phyloP scores from a whole-genome alignment of 2,329 filamentous ascomycete genomes.

The Fusarium albosuccineum region DNA sequence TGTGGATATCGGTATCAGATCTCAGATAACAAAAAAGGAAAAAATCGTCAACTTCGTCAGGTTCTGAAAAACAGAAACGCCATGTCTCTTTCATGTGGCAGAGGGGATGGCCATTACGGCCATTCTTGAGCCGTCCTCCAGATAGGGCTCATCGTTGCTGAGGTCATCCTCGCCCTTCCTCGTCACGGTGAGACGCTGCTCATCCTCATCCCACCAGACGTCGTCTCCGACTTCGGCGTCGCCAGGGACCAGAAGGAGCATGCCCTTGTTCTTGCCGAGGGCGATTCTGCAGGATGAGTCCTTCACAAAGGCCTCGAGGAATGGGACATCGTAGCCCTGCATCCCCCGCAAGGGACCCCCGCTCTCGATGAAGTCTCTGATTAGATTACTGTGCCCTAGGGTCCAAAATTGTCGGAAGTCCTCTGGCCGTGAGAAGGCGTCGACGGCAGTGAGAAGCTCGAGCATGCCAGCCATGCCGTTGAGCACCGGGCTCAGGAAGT shows the following conservation, averaged over 20 bases:
- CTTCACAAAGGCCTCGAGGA: slow-evolving; percentile 44
- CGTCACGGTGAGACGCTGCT: slow-evolving; percentile 37
- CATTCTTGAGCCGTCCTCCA: slow-evolving; percentile 41
- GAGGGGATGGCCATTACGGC: slow-evolving; percentile 40
- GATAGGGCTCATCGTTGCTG: slow-evolving; percentile 35
- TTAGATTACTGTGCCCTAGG: slow-evolving; percentile 51
- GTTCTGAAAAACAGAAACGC: slow-evolving; percentile 21
- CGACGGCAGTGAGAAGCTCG: slow-evolving; percentile 50
- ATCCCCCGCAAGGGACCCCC: slow-evolving; percentile 40
- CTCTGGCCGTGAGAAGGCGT: slow-evolving; percentile 49
- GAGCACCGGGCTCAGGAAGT: slow-evolving; percentile 50
- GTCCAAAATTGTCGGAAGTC: slow-evolving; percentile 53
- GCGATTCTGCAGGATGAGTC: slow-evolving; percentile 45
- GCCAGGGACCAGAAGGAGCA: slow-evolving; percentile 46
- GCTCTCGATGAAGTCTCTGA: slow-evolving; percentile 50
- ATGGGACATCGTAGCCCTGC: slow-evolving; percentile 45
- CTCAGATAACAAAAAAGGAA: slow-evolving; percentile 12
- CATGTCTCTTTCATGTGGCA: slow-evolving; percentile 37
- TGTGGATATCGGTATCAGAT: slow-evolving; percentile 30
- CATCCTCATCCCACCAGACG: slow-evolving; percentile 42
- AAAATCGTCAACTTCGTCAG: slow-evolving; percentile 11
- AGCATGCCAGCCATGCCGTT: slow-evolving; percentile 52
- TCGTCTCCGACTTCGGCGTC: slow-evolving; percentile 46
- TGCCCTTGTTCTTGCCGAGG: slow-evolving; percentile 44
- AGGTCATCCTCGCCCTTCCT: slow-evolving; percentile 37